A percentile compares a stretch with the other conserved stretches of the same genome.
phyloP scores from a whole-genome alignment of 345 rosid species.

The Aethionema arabicum region DNA sequence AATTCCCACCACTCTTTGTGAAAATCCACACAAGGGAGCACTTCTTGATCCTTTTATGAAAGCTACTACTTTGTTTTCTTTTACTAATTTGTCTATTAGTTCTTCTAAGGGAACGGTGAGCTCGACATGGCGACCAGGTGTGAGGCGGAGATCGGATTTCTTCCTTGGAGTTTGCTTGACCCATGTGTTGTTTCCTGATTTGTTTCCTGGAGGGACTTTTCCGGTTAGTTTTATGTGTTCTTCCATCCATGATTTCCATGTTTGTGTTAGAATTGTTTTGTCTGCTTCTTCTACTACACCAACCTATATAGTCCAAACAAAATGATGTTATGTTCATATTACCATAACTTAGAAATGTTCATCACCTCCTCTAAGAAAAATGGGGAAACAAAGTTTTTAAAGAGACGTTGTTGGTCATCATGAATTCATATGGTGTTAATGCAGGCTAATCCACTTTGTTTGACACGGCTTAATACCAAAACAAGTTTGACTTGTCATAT shows the following conservation, averaged over 20 bases:
- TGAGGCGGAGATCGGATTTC: conserved; percentile 84
- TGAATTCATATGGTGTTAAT: too few species aligned
- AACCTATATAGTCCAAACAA: conserved; percentile 43
- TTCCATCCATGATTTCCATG: conserved; percentile 99
- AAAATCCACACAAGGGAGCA: conserved; percentile 90
- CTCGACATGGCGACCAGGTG: conserved; percentile 84
- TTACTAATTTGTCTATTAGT: conserved; percentile 66
- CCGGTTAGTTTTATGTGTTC: conserved; percentile 75
- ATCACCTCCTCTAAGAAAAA: neutral
- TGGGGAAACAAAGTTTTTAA: neutral
- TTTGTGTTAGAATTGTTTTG: conserved; percentile 62
- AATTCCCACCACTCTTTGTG: conserved; percentile 76
- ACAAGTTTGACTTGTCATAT: too few species aligned
- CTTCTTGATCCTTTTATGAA: conserved; percentile 90
- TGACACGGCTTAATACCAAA: too few species aligned
- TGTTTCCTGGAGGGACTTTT: conserved; percentile 87
- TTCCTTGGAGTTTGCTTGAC: conserved; percentile 56
- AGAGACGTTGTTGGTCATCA: neutral
- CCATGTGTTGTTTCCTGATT: conserved; percentile 84
- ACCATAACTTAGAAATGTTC: neutral
- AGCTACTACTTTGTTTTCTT: conserved; percentile 88
- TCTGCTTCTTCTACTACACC: conserved; percentile 75
- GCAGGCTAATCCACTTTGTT: too few species aligned
- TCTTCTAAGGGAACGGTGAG: conserved; percentile 70
- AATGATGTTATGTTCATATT: neutral